Evolutionary conservation across 129 eudicot genomes (phyloP), one percentile per base, ranked within the genome.

Genomic region (Deinandra increscens): DNA sequence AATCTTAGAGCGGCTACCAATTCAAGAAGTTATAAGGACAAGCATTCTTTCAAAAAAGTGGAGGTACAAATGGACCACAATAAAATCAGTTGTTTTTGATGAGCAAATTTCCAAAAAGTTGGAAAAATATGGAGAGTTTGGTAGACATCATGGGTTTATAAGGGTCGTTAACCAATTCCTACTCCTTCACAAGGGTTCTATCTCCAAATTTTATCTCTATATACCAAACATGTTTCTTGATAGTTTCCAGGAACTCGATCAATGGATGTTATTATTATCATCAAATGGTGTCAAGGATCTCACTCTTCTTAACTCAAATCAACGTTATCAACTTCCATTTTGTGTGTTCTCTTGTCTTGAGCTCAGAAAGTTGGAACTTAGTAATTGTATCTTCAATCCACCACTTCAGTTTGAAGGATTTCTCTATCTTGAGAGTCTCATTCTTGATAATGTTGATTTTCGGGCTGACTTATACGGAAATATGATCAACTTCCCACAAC

Each of bases 21-120:
- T 78, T 26, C 58, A 64, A 53, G 81, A 78, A 54, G 69, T 67
- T 3, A 36, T 65, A 8, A 43, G 60, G 12, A 71, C 69, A 53
- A 58, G 66, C 72, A 8, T 38, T 33, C 48, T 71, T 23, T 55
- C 82, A 20, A 63, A 33, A 72, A 64, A 19, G 4, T 64, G 78
- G 78, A 71, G 73, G 67, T 64, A 65, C 19, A 71, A 5, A 64
- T 64, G 63, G 77, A 78, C 69, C 3, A 33, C 19, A 20, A 64
- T 26, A 48, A 51, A n/a, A n/a, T n/a, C n/a, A n/a, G n/a, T n/a
- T n/a, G n/a, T n/a, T n/a, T n/a, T n/a, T n/a, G n/a, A n/a, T 26
- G 26, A 63, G 9, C 7, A 63, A 4, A 49, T 77, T 45, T 41
- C 41, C 10, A 13, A n/a, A 53, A 63, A 15, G n/a, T 51, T 62